phyloP scores from a whole-genome alignment of 2,329 filamentous ascomycete genomes.

The Zasmidium cellare region DNA sequence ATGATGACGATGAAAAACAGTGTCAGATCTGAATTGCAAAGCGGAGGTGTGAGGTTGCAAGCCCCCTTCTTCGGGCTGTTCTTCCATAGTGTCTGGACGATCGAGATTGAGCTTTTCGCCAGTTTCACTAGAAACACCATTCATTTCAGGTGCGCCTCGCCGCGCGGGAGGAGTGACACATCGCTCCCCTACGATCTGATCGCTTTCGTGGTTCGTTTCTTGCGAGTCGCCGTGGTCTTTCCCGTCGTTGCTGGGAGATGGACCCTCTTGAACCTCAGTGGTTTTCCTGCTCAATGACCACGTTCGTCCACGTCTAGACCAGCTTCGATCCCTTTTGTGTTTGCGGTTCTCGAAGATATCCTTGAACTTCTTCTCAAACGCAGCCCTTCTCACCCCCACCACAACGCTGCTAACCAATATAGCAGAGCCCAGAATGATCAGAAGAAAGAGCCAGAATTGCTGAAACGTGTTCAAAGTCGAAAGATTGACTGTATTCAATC shows the following conservation, averaged over 20 bases:
- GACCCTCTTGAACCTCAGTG: neutral
- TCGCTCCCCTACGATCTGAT: neutral
- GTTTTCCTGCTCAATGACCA: constrained; percentile 10
- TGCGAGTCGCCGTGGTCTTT: neutral
- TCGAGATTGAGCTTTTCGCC: neutral
- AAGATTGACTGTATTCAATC: constrained; percentile 67
- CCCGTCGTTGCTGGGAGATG: neutral
- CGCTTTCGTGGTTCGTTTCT: neutral
- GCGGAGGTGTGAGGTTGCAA: neutral
- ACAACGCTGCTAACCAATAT: constrained; percentile 69
- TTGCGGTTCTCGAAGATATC: constrained; percentile 49
- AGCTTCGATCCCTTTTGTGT: constrained; percentile 27
- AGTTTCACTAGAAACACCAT: neutral
- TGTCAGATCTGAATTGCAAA: constrained; percentile 6
- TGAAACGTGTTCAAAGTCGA: constrained; percentile 67
- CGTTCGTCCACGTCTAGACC: constrained; percentile 27
- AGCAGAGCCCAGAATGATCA: constrained; percentile 66
- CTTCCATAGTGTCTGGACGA: neutral
- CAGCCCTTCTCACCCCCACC: constrained; percentile 59
- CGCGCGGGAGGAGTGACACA: neutral
- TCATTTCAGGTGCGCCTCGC: neutral
- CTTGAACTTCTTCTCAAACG: constrained; percentile 63
- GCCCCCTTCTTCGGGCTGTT: neutral
- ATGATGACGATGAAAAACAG: constrained; percentile 4
- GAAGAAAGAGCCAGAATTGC: constrained; percentile 63